Base-by-base conservation (phyloP, 78 protist genomes). In the slime mould (Dictyostelium discoideum) region DNA sequence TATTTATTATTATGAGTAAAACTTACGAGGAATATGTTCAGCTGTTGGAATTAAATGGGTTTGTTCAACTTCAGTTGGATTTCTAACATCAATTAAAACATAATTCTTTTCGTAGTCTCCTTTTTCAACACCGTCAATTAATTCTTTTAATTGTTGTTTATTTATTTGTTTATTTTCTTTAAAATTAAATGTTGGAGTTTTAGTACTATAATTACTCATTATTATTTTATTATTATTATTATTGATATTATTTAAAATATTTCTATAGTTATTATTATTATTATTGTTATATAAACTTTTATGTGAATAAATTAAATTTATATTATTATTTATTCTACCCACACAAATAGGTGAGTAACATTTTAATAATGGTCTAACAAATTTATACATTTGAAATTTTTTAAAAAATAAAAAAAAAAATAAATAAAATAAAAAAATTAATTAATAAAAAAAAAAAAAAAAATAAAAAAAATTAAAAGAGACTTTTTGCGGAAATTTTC, bases 41-140 rank as follows among this genome's bases (percentile, higher is more conserved):
- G 95, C 95, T 13, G 85, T 46, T 80, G 74, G 74, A 9, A 90
- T 90, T 67, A 90, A 37, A 72, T 32, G n/a, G 7, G 86, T 90
- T 9, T 24, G 22, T 82, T 90, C 67, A 10, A 90, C 95, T 50
- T 90, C 95, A 6, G 44, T 22, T 29, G 88, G 89, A 42, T 90
- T 82, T 82, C 95, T 90, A 1, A 90, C 95, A 90, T 90, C 95
- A 22, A 90, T 82, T 29, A 90, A 69, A 16, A 72, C 18, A 82
- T 82, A 90, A 22, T 50, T 11, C 54, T 88, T 88, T 32, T 4
- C 9, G 0, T 26, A 3, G 8, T 60, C 26, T 5, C 69, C 69
- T 20, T 60, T 60, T 60, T 60, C 24, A 13, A 60, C 26, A 20
- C 42, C 13, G 13, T 54, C 40, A 50, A 90, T 90, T 3, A 90